Evolutionary conservation across 1,284 basidiomycete species (phyloP), one percentile per base, ranked within the genome.

Genomic region (Pterulicium gracile): DNA sequence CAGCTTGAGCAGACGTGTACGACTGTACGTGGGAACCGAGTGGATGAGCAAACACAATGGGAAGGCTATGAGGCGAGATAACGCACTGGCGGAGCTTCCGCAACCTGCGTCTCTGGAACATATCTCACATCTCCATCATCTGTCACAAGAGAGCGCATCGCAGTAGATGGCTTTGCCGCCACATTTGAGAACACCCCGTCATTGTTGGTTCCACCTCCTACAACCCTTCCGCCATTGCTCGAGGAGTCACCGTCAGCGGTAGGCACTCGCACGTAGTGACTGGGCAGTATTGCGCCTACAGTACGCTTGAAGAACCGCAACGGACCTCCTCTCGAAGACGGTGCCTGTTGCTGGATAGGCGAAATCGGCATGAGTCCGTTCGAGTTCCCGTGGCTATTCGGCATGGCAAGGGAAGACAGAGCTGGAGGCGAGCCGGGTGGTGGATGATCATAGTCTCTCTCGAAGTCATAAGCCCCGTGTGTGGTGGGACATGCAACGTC

Each of bases 101-200:
- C 87, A 57, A 86, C 81, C n/a, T 72, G 68, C 42, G 88, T 81
- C 59, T 94, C 91, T 5, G 85, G 89, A 45, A 80, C 76, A 61
- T 88, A 57, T 59, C 76, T 65, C 3, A 75, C 67, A 44, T 81
- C 77, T 4, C 83, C 88, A 65, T 72, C 75, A 51, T 72, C 70
- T 18, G 67, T 67, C 35, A 54, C 65, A 20, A 77, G 62, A 15
- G 72, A 61, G 21, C 72, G 60, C 3, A 66, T 59, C 45, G 66
- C 60, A n/a, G n/a, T n/a, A 35, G 68, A 69, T 1, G 95, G 94
- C 61, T 97, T 95, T 0, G 95, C 96, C 51, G 79, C 83, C 27
- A 99, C 80, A 60, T 98, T 99, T 40, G 88, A 83, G 62, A 98
- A 99, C 3, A 99, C 94, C 12, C 95, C 95, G 56, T 96, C 93